Evolutionary conservation across 305 asterid genomes (phyloP), one percentile per base, ranked within the genome.

Genomic region (Solanum hybrid): DNA sequence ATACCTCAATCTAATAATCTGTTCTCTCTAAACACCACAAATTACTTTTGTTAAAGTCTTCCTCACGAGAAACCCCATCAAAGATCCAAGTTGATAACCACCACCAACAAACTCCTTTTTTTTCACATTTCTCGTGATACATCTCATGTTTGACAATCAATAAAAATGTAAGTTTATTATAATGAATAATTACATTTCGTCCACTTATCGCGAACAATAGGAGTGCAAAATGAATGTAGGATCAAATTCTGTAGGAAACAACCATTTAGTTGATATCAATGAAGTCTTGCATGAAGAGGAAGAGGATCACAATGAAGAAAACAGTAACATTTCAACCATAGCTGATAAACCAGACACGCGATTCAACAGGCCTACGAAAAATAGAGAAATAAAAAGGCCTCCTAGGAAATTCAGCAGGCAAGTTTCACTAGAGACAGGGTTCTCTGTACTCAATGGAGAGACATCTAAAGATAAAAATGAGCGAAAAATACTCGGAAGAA

Each of bases 391-490:
- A 20, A 95, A 88, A 93, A 90, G 93, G 42, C 85, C 90, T 75
- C 79, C 87, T 1, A 91, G 89, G 91, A 76, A 92, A 85, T 93
- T 97, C 56, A 94, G 96, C 91, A 87, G 96, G 90, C 99, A 97
- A 88, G 99, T 96, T 11, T 97, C 98, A 5, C 89, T 97, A 75
- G 99, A 97, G 86, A 95, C 99, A 0, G 98, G 98, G 7, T 95
- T 97, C 87, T 95, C 98, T 0, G 97, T 86, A 66, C 94, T 95
- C 22, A 93, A 89, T 27, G 94, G 91, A 16, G 92, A 91, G 29
- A 37, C 73, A 2, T 91, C 92, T 2, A 92, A 90, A 17, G 95
- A 85, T 64, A 92, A 88, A 16, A 86, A 46, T 79, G 96, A 89
- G 87, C 90, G 91, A 80, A 93, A 84, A 36, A 46, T 94, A 31